Conservation (phyloP, 2,329 filamentous ascomycete genomes). For the Verticillium nonalfalfae region DNA sequence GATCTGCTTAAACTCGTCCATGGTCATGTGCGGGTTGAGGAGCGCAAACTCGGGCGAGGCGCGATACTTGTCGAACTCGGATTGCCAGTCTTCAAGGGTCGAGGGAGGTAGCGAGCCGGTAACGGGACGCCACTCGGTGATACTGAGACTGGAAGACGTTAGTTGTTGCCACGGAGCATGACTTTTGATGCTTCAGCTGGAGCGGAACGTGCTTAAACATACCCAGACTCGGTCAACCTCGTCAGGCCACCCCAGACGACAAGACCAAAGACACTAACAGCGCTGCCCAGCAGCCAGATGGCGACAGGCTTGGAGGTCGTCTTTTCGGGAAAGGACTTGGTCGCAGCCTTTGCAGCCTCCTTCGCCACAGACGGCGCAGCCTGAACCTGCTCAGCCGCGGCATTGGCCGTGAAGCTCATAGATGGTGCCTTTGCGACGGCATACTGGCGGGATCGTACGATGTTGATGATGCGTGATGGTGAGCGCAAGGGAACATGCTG, state of each 20-base stretch:
- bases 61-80: constrained; percentile 88
- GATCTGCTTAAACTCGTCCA: constrained; percentile 95
- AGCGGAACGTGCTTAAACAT: constrained; percentile 20
- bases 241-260: constrained; percentile 94
- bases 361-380: constrained; percentile 1
- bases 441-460: constrained; percentile 30
- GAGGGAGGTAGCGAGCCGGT: constrained; percentile 85
- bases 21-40: constrained; percentile 86
- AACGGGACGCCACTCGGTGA: constrained; percentile 97
- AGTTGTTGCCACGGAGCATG: background rate
- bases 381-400: constrained; percentile 3
- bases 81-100: constrained; percentile 76
- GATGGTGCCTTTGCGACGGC: constrained; percentile 24
- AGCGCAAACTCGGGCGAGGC: constrained; percentile 88
- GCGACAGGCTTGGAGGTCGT: constrained; percentile 71
- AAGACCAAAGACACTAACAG: constrained; percentile 91
- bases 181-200: background rate
- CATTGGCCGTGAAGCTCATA: constrained; percentile 16
- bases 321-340: constrained; percentile 48
- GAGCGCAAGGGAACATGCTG: constrained; percentile 18
- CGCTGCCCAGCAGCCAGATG: constrained; percentile 89
- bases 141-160: constrained; percentile 63
- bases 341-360: constrained; percentile 13
- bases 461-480: constrained; percentile 31
- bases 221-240: constrained; percentile 93